These are phyloP conservation scores for Penicillium olsonii DNA, from an alignment of 2,329 filamentous ascomycete species.

Conservation along the genomic window DNA sequence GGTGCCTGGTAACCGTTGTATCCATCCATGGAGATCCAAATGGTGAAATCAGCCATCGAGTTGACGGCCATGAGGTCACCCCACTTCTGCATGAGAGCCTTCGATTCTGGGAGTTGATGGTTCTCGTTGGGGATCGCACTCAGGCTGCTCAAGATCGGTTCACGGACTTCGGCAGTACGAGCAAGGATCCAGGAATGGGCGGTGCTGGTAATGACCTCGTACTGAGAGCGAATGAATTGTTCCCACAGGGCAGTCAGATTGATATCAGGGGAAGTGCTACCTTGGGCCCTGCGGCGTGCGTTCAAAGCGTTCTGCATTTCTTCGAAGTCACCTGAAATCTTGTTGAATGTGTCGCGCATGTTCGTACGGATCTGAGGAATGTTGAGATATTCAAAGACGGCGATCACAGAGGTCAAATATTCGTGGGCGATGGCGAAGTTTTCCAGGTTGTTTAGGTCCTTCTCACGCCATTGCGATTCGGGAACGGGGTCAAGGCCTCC, in stretches of 20 bases:
- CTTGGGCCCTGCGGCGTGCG: constrained; percentile 4
- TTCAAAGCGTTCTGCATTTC: constrained; percentile 11
- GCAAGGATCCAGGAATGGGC: constrained; percentile 10
- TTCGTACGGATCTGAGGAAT: constrained; percentile 5
- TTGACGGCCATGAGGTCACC: constrained; percentile 1
- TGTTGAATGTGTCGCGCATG: constrained; percentile 14
- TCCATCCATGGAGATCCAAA: constrained; percentile 21
- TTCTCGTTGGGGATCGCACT: background rate
- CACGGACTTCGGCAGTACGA: constrained; percentile 8
- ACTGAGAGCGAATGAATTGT: constrained; percentile 9
- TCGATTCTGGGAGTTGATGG: background rate
- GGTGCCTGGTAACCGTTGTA: constrained; percentile 13
- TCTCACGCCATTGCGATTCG: constrained; percentile 8
- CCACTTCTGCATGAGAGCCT: constrained; percentile 2
- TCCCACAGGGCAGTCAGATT: constrained; percentile 11
- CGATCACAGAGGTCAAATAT: constrained; percentile 8
- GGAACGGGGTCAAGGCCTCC: constrained; percentile 8
- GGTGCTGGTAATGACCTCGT: constrained; percentile 14
- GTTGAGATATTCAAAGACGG: constrained; percentile 12
- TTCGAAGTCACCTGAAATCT: constrained; percentile 5
- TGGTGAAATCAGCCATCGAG: constrained; percentile 17
- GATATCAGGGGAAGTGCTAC: background rate
- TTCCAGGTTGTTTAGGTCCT: constrained; percentile 9
- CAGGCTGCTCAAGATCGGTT: constrained; percentile 2
- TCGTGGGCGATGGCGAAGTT: constrained; percentile 9